Evolutionary conservation across 139 green algal genomes (phyloP).

Genomic region (Cymbomonas tetramitiformis): DNA sequence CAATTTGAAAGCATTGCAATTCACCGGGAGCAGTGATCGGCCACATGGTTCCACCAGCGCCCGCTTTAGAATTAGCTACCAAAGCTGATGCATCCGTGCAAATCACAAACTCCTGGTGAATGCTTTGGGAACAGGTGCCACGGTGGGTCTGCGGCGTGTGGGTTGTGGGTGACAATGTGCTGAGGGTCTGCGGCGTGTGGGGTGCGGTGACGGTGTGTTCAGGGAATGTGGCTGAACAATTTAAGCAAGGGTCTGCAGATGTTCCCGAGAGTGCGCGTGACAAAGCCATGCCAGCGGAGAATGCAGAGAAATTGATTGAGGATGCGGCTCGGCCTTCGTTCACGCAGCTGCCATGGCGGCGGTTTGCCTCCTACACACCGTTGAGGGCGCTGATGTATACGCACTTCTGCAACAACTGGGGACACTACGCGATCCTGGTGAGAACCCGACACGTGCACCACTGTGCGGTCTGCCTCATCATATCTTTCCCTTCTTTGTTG

Average conservation of each 20-base stretch:
- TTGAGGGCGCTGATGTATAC: slow-evolving; percentile 69
- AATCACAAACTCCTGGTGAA: too few species aligned
- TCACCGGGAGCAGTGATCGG: too few species aligned
- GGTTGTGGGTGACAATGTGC: background rate
- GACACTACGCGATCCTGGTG: slow-evolving; percentile 83
- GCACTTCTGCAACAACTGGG: slow-evolving; percentile 96
- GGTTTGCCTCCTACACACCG: slow-evolving; percentile 51
- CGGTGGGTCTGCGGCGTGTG: slow-evolving; percentile 2
- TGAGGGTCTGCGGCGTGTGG: background rate
- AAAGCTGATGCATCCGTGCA: too few species aligned
- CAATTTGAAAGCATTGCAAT: too few species aligned
- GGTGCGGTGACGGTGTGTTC: background rate
- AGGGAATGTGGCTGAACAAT: background rate
- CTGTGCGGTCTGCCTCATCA: too few species aligned
- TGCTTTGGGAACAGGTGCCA: too few species aligned
- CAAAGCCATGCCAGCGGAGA: background rate
- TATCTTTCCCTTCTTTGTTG: too few species aligned
- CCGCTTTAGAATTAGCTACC: too few species aligned
- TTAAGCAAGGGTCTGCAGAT: background rate
- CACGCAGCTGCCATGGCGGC: slow-evolving; percentile 57
- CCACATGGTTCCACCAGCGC: too few species aligned
- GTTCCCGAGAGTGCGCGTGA: background rate
- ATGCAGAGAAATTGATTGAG: background rate
- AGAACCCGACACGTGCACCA: too few species aligned
- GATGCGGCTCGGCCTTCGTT: background rate